Conservation (phyloP, 441 rosid species). For the Jatropha podagrica region DNA sequence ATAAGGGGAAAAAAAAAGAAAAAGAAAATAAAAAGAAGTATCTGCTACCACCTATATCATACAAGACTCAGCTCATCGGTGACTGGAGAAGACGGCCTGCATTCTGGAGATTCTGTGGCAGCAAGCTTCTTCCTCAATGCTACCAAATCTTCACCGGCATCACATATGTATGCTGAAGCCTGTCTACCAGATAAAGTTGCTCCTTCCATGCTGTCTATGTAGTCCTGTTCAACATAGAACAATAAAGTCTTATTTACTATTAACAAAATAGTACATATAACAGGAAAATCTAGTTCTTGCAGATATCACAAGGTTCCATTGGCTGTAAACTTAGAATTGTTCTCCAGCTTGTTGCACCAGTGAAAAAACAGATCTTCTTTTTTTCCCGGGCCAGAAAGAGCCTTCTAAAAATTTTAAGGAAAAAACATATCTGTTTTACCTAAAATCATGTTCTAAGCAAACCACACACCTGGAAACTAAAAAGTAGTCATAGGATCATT, state of each 20-base stretch:
- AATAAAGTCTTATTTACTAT: neutral
- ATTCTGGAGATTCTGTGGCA: conserved; percentile 35
- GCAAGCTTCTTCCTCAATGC: conserved; percentile 63
- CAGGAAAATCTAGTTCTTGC: neutral
- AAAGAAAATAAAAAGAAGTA: neutral
- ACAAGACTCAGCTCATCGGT: conserved; percentile 72
- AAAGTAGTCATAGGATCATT: neutral
- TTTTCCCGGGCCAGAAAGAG: neutral
- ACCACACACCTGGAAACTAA: neutral
- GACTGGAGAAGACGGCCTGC: conserved; percentile 19
- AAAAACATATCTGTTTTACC: neutral
- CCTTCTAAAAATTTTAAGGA: neutral
- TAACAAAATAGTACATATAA: neutral
- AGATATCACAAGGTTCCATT: neutral
- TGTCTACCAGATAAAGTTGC: conserved; percentile 94
- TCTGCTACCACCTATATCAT: conserved; percentile 16
- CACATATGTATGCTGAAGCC: conserved; percentile 80
- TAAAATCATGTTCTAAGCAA: neutral
- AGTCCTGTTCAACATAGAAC: conserved; percentile 54
- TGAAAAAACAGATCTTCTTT: neutral
- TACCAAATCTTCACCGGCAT: conserved; percentile 74
- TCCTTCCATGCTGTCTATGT: conserved; percentile 99
- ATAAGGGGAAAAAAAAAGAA: neutral
- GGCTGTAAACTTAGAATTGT: neutral
- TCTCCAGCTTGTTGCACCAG: neutral